These are phyloP conservation scores for Buxus sempervirens DNA, from an alignment of 164 flowering plant genomes.

Conservation along the genomic window DNA sequence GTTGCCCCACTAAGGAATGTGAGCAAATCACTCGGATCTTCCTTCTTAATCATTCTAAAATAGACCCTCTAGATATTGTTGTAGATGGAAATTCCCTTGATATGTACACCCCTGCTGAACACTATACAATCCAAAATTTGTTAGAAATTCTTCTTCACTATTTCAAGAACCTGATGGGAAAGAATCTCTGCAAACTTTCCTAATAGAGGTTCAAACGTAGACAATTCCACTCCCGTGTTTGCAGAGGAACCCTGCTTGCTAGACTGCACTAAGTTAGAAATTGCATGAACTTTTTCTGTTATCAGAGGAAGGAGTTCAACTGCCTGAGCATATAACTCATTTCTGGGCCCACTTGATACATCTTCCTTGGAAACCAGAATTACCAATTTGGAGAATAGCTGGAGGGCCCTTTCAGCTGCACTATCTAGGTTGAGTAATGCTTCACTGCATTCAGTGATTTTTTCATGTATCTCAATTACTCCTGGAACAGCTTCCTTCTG, in stretches of 20 bases:
- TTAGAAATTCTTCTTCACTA: conserved; percentile 22
- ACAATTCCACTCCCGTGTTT: conserved; percentile 10
- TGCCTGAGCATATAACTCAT: conserved; percentile 33
- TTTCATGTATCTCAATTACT: conserved; percentile 22
- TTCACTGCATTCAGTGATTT: conserved; percentile 32
- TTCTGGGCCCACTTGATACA: conserved; percentile 8
- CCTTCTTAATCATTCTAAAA: too few species aligned
- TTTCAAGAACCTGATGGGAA: conserved; percentile 27
- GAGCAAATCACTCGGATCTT: too few species aligned
- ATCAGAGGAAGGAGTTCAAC: conserved; percentile 35
- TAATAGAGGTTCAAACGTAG: conserved; percentile 26
- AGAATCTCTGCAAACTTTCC: conserved; percentile 31
- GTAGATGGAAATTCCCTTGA: too few species aligned
- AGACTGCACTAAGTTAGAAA: conserved; percentile 27
- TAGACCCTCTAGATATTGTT: too few species aligned
- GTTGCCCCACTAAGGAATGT: too few species aligned
- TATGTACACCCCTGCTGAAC: not conserved
- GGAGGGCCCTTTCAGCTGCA: conserved; percentile 39
- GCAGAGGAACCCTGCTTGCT: conserved; percentile 9
- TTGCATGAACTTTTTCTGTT: conserved; percentile 34
- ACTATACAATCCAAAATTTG: not conserved
- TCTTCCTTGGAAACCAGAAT: conserved; percentile 19
- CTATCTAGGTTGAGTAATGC: conserved; percentile 39
- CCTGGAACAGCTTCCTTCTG: conserved; percentile 4
- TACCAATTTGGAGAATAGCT: conserved; percentile 32